Conservation (phyloP, 108 stramenopile species). For the Schizochytrium sp. region DNA sequence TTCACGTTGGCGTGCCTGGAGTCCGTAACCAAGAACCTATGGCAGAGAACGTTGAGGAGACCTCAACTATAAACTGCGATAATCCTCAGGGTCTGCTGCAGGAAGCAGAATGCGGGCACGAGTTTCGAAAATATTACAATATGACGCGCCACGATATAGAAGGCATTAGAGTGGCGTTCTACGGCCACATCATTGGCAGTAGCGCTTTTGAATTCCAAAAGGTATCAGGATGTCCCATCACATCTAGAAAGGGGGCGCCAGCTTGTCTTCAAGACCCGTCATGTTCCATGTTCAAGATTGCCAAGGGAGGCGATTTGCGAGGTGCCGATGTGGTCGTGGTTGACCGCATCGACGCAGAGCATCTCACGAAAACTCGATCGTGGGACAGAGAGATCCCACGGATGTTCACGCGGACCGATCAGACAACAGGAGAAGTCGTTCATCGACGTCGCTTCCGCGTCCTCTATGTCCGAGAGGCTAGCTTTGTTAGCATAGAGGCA, state of each 20-base stretch:
- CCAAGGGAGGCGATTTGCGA: neutral
- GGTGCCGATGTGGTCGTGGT: neutral
- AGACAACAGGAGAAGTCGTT: too few species aligned
- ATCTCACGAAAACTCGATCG: neutral
- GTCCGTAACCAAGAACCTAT: too few species aligned
- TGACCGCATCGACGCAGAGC: neutral
- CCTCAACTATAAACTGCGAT: neutral
- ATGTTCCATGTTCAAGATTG: neutral
- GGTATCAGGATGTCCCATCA: neutral
- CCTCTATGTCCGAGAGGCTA: neutral
- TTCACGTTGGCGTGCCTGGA: too few species aligned
- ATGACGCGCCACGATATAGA: neutral
- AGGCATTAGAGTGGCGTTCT: neutral
- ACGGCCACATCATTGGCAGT: neutral
- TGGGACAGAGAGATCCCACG: neutral
- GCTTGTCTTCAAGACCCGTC: neutral
- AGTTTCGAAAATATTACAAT: neutral
- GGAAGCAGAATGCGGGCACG: neutral
- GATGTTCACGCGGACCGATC: too few species aligned
- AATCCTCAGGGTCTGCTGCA: neutral
- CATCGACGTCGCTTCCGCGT: neutral
- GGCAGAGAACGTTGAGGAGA: too few species aligned
- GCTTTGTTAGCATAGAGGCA: neutral
- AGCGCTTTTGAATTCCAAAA: neutral
- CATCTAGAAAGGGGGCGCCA: neutral